Percentiles rank a stretch among this genome's conserved stretches.
phyloP scores from a whole-genome alignment of 164 flowering plant species.

The Malania oleifera region DNA sequence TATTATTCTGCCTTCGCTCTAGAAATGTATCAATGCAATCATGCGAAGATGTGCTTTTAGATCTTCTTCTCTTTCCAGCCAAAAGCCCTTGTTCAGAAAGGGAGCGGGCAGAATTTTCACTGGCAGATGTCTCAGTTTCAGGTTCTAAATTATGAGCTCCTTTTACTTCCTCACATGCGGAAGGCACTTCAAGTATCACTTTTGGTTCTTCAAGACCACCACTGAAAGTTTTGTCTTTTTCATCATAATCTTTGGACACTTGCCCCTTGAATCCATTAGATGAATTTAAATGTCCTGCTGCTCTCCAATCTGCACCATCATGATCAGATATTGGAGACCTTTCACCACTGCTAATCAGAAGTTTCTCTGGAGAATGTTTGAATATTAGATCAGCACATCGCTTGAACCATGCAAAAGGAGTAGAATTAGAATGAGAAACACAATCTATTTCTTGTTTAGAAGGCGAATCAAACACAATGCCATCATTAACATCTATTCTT shows the following conservation, averaged over 20 bases:
- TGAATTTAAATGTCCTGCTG: conserved; percentile 11
- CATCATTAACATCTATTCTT: conserved; percentile 13
- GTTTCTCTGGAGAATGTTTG: conserved; percentile 41
- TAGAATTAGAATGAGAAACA: conserved; percentile 31
- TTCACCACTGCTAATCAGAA: conserved; percentile 13
- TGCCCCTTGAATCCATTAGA: conserved; percentile 15
- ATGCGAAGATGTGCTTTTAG: conserved; percentile 13
- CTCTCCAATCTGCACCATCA: conserved; percentile 18
- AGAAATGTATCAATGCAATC: conserved; percentile 16
- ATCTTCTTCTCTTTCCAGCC: conserved; percentile 46
- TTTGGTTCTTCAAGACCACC: conserved; percentile 34
- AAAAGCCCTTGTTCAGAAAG: conserved; percentile 18
- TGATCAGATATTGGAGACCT: conserved; percentile 11
- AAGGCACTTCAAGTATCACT: conserved; percentile 40
- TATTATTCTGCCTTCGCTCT: conserved; percentile 27
- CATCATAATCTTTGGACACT: conserved; percentile 5
- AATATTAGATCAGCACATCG: conserved; percentile 58
- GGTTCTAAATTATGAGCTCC: conserved; percentile 13
- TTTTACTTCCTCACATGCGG: conserved; percentile 18
- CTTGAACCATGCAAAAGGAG: conserved; percentile 71
- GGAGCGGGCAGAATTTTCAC: conserved; percentile 12
- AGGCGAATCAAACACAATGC: conserved; percentile 17
- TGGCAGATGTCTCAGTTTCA: conserved; percentile 11
- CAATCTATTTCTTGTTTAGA: conserved; percentile 18
- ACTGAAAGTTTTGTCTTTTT: background rate